Conservation (phyloP, 2,329 filamentous ascomycete genomes). For the Passalora sequoiae region DNA sequence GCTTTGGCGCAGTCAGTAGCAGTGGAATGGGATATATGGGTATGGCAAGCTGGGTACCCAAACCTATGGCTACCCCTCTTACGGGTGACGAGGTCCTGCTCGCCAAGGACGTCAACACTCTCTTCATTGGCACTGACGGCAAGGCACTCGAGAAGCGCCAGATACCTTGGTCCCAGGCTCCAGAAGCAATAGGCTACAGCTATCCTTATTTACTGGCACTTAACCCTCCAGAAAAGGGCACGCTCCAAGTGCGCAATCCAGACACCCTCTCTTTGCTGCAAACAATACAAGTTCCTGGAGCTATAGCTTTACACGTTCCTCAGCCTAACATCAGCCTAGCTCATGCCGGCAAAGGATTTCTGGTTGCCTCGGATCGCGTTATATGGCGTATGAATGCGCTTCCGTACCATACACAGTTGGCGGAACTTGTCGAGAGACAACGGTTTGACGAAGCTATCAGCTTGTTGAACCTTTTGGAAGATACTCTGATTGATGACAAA, state of each 20-base stretch:
- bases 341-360: slow-evolving; percentile 91
- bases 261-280: slow-evolving; percentile 87
- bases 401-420: slow-evolving; percentile 84
- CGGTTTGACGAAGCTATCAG: slow-evolving; percentile 90
- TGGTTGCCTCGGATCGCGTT: slow-evolving; percentile 82
- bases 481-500: slow-evolving; percentile 82
- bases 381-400: slow-evolving; percentile 96
- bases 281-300: slow-evolving; percentile 73
- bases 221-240: slow-evolving; percentile 75
- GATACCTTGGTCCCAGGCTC: slow-evolving; percentile 84
- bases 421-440: slow-evolving; percentile 67
- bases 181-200: slow-evolving; percentile 88
- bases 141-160: slow-evolving; percentile 77
- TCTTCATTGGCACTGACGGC: slow-evolving; percentile 82
- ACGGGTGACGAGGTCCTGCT: slow-evolving; percentile 79
- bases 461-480: slow-evolving; percentile 81
- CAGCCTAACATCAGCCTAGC: slow-evolving; percentile 91
- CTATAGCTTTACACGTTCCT: slow-evolving; percentile 81
- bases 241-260: slow-evolving; percentile 85
- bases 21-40: slow-evolving; percentile 97
- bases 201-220: slow-evolving; percentile 92
- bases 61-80: slow-evolving; percentile 77
- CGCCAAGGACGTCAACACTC: slow-evolving; percentile 95
- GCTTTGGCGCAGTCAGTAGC: slow-evolving; percentile 77
- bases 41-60: slow-evolving; percentile 84